Base-by-base conservation (phyloP, 805 yeast species). In the Candida arabinofermentans region DNA sequence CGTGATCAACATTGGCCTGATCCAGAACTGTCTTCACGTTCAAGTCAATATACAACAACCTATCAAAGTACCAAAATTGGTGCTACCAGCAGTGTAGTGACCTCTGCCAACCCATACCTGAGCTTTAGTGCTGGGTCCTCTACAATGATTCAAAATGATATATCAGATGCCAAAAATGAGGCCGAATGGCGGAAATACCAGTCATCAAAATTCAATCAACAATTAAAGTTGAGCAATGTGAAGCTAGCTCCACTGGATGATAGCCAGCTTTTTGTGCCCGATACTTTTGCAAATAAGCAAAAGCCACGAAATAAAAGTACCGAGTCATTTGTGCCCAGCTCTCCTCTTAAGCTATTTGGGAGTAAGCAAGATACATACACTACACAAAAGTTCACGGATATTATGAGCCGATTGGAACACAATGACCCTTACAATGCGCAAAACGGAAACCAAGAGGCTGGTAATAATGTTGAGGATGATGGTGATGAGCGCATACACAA, bases 131-230 rank as follows among this genome's bases (percentile, higher is more conserved):
- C 39, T 5, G 48, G 46, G 4, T 37, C 46, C 4, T 46, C 55
- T 23, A 61, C 65, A 10, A 54, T 61, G 45, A 43, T 54, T 9
- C 47, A 46, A 26, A 53, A 49, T 23, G 19, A 43, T 18, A 33
- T 50, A 19, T 32, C 46, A 6, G 33, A 44, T 9, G 56, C 48
- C 0, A 47, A 52, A 23, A 51, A 50, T 22, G 51, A 47, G 22
- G 66, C 66, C 3, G 59, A 55, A 24, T 62, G 64, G 61, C 51
- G 55, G 19, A 58, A 55, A 39, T 61, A 60, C 38, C 43, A 46
- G 23, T 41, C 49, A 32, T 46, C 43, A 10, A 31, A 49, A 27
- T 56, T 58, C 32, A 46, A 43, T 17, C 43, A 43, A n/a, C 56
- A 50, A 3, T 27, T 57, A 27, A 53, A 53, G 30, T 37, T 51